These are phyloP conservation scores for Epichloe sylvatica DNA, from an alignment of 2,329 filamentous ascomycete species.

Conservation along the genomic window DNA sequence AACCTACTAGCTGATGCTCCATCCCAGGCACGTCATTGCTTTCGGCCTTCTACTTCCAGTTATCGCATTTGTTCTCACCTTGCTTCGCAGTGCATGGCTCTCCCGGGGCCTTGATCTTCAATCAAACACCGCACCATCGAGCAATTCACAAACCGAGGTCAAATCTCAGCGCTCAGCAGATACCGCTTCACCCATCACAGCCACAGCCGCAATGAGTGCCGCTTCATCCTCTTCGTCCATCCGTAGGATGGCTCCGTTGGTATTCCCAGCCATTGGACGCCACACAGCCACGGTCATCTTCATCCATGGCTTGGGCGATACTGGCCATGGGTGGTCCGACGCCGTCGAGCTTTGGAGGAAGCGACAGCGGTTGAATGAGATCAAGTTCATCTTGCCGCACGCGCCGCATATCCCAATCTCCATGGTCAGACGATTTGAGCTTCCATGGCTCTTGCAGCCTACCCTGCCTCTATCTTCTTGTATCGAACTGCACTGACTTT, in stretches of 20 bases:
- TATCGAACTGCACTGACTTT: neutral
- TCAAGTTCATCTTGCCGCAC: slow-evolving; percentile 89
- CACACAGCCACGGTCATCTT: slow-evolving; percentile 95
- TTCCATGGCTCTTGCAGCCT: neutral
- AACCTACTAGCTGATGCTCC: neutral
- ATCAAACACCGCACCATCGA: neutral
- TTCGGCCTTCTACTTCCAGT: neutral
- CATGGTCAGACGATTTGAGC: slow-evolving; percentile 20
- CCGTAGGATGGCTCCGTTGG: slow-evolving; percentile 36
- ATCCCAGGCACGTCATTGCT: neutral
- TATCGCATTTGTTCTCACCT: neutral
- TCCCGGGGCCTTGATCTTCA: neutral
- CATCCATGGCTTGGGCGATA: slow-evolving; percentile 82
- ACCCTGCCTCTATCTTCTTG: neutral
- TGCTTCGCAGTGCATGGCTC: neutral
- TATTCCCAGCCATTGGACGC: slow-evolving; percentile 64
- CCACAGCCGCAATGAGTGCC: slow-evolving; percentile 1
- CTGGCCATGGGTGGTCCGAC: slow-evolving; percentile 62
- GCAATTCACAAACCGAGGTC: neutral
- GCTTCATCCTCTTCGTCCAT: slow-evolving; percentile 15
- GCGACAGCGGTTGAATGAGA: slow-evolving; percentile 67
- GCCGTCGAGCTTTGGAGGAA: slow-evolving; percentile 80
- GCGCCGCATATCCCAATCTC: slow-evolving; percentile 79
- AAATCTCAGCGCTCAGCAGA: neutral
- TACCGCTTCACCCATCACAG: neutral